Base-by-base conservation (phyloP, 805 yeast species). In the Pichia manshurica region DNA sequence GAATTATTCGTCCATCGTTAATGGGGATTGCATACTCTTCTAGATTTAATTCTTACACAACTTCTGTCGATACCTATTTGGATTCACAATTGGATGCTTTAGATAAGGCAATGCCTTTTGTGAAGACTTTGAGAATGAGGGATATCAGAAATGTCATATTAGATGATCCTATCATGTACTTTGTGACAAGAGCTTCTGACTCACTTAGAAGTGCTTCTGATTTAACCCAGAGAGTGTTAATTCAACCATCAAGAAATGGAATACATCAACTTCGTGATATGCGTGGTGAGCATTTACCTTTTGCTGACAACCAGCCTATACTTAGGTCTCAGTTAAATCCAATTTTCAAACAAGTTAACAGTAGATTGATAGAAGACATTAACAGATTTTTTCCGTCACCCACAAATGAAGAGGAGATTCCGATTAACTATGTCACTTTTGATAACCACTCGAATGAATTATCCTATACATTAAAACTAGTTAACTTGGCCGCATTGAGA, bases 311-410 rank as follows among this genome's bases (percentile, higher is more conserved):
- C 21, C 79, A 78, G 57, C 84, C 86, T 36, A 60, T 81, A 44
- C 54, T 84, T 34, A 72, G 87, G 54, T 71, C 82, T n/a, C 73
- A 76, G 21, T 57, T 82, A 20, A 88, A 83, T 62, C 82, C 86
- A 4, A 32, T 82, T 12, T 67, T 84, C 41, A 71, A 69, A 33
- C 90, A 93, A 25, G 39, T 82, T 39, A 87, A 84, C 65, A 65
- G 71, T 32, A 66, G 71, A 31, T 62, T 84, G 44, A 81, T 74
- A 51, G 61, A 68, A 2, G 55, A 70, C 21, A 70, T 78, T 25
- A 62, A 67, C 35, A 39, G 25, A 15, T 44, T 48, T 23, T 48
- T 52, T 19, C 68, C 72, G n/a, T 53, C 68, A 77, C 33, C 85
- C 17, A 66, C 65, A n/a, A 66, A 66, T 19, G 65, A 66, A 49